These are phyloP conservation scores for Pseudocercospora eumusae DNA, from an alignment of 2,329 filamentous ascomycete genomes.

Conservation along the genomic window DNA sequence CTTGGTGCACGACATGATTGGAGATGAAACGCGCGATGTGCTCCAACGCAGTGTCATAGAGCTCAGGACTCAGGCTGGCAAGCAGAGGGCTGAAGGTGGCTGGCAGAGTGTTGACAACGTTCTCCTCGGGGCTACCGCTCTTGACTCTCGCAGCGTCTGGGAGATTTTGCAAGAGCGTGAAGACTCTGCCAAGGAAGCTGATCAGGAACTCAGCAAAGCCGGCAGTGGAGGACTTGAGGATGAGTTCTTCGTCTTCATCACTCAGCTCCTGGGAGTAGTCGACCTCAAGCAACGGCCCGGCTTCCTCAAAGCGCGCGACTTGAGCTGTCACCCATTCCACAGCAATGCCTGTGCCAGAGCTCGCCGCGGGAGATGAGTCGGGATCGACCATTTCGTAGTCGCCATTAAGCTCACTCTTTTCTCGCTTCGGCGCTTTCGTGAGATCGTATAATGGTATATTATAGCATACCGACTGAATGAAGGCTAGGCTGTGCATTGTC, in stretches of 20 bases:
- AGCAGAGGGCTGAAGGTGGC: conserved; percentile 89
- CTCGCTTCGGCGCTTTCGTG: conserved; percentile 58
- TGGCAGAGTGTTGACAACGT: conserved; percentile 91
- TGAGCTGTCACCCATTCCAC: conserved; percentile 93
- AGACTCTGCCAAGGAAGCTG: conserved; percentile 88
- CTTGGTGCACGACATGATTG: conserved; percentile 94
- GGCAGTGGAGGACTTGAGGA: conserved; percentile 89
- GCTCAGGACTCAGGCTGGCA: conserved; percentile 83
- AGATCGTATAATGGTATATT: conserved; percentile 90
- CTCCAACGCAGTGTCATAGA: conserved; percentile 87
- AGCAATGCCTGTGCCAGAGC: conserved; percentile 60
- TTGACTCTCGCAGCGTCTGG: conserved; percentile 86
- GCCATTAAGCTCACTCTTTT: conserved; percentile 38
- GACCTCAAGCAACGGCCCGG: conserved; percentile 80
- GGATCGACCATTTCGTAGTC: conserved; percentile 37
- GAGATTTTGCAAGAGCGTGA: conserved; percentile 91
- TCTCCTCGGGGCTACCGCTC: conserved; percentile 91
- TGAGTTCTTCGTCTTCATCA: conserved; percentile 82
- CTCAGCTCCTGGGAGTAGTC: conserved; percentile 80
- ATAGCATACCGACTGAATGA: conserved; percentile 94
- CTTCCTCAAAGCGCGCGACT: conserved; percentile 88
- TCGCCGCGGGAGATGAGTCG: conserved; percentile 26
- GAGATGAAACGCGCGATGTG: conserved; percentile 91
- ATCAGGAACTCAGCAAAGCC: conserved; percentile 91
- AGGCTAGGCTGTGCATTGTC: conserved; percentile 89